A percentile compares a stretch with the other conserved stretches of the same genome.
These are phyloP conservation scores for Tylopilus sp. DNA, from an alignment of 768 basidiomycete genomes.

Conservation along the genomic window DNA sequence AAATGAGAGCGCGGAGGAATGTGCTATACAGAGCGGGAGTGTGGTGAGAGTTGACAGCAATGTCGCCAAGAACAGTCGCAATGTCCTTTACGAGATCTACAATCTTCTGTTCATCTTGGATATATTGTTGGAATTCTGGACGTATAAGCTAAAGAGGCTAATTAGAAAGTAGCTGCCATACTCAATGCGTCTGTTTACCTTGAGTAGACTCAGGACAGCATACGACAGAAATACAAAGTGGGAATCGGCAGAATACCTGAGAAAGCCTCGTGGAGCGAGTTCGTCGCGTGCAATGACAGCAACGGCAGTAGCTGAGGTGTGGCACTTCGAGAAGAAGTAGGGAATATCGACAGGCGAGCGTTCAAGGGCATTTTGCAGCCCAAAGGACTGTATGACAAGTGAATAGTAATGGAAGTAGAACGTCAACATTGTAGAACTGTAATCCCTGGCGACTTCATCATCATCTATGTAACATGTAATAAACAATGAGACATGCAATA, in stretches of 20 bases:
- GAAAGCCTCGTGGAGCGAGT: constrained; percentile 69
- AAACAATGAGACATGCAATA: constrained; percentile 1
- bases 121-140: constrained; percentile 75
- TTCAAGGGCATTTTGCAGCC: constrained; percentile 94
- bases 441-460: constrained; percentile 27
- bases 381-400: constrained; percentile 93
- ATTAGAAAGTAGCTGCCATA: constrained; percentile 6
- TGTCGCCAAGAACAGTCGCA: constrained; percentile 72
- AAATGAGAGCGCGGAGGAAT: constrained; percentile 76
- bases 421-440: constrained; percentile 36
- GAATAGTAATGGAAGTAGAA: constrained; percentile 86
- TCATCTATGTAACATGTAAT: constrained; percentile 17
- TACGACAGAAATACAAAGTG: constrained; percentile 92
- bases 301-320: constrained; percentile 67
- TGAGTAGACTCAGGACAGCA: constrained; percentile 87
- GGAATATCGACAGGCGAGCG: constrained; percentile 66
- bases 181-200: constrained; percentile 48
- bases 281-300: constrained; percentile 74
- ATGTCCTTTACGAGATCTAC: constrained; percentile 74
- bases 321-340: constrained; percentile 80
- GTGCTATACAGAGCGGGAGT: constrained; percentile 88
- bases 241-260: constrained; percentile 86
- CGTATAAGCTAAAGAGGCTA: constrained; percentile 61
- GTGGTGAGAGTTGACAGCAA: constrained; percentile 76
- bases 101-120: constrained; percentile 70